Base-by-base conservation (phyloP, 768 basidiomycete genomes). In the Coprinopsis marcescibilis region DNA sequence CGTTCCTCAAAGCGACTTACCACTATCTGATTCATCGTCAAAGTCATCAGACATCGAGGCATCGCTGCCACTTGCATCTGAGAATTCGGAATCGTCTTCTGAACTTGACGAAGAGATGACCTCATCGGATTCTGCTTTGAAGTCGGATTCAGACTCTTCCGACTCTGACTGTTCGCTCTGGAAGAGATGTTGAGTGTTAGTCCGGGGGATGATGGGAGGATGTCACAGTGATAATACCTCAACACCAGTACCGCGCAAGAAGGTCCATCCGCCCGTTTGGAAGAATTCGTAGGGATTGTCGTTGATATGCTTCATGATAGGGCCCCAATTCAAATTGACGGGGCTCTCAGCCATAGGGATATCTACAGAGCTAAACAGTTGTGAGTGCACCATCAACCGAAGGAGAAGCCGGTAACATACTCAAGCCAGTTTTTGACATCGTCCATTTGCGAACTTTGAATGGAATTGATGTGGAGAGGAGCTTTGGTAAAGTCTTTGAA, bases 381-480 rank as follows among this genome's bases (percentile, higher is more conserved):
- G 52, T 46, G 55, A 34, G 15, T 12, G 24, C 25, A 45, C 19
- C 20, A 52, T 30, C 27, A 34, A 43, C 43, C 19, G 23, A 26
- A 21, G 41, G 45, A 43, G 11, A 27, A 12, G 39, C 20, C 37
- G 37, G 20, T 43, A 5, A 71, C 90, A 54, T 62, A 97, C 92
- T 99, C 93, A 17, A 99, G 77, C 96, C 96, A 99, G 59, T 96
- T 94, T 68, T 97, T 98, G 52, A 99, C 94, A 55, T 94, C 93
- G 59, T 99, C 96, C 58, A 98, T 79, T 56, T 91, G 86, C 1
- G 80, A 68, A 46, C 79, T 88, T 19, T 89, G 92, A 54, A 99
- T 94, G 1, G 93, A 93, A 62, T 99, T 98, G 70, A 98, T 91
- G 58, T 98, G 96, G 8, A 97, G 73, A 0, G 95, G 94, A 2